A percentile compares a stretch with the other conserved stretches of the same genome.
phyloP scores from a whole-genome alignment of 2,329 filamentous ascomycete genomes.

The Aureobasidium zeae region DNA sequence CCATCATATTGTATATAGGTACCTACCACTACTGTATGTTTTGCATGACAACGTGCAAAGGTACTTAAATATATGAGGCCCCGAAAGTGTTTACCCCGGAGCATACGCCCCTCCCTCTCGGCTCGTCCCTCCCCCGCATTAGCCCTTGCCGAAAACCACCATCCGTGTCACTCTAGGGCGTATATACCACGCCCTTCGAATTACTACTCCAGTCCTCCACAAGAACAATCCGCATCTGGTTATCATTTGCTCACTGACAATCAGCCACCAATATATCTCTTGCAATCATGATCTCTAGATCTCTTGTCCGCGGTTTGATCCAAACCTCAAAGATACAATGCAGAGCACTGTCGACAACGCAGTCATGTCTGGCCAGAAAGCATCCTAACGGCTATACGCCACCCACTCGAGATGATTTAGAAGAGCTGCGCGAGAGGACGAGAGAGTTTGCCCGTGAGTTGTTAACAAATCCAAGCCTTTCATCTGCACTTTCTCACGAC shows the following conservation, averaged over 20 bases:
- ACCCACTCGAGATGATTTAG: slow-evolving; percentile 62
- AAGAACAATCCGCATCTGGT: too few relatives aligned
- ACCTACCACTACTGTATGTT: background rate
- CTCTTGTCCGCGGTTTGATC: background rate
- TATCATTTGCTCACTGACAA: too few relatives aligned
- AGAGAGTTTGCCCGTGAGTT: slow-evolving; percentile 66
- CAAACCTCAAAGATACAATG: background rate
- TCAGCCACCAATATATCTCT: too few relatives aligned
- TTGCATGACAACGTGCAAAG: too few relatives aligned
- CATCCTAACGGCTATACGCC: slow-evolving; percentile 58
- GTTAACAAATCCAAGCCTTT: background rate
- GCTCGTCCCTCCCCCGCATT: slow-evolving; percentile 12
- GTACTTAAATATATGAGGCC: too few relatives aligned
- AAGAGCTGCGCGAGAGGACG: slow-evolving; percentile 72
- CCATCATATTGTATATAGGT: slow-evolving; percentile 9
- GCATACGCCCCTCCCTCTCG: slow-evolving; percentile 6
- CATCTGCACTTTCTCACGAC: background rate
- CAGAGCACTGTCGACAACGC: background rate
- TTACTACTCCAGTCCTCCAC: too few relatives aligned
- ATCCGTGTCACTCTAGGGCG: background rate
- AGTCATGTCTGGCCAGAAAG: slow-evolving; percentile 52
- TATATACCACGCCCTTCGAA: background rate
- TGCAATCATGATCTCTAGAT: slow-evolving; percentile 1
- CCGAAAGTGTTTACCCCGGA: too few relatives aligned
- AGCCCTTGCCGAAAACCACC: slow-evolving; percentile 1